Base-by-base conservation (phyloP, 2,329 filamentous ascomycete genomes). In the Blastomyces emzantsi region DNA sequence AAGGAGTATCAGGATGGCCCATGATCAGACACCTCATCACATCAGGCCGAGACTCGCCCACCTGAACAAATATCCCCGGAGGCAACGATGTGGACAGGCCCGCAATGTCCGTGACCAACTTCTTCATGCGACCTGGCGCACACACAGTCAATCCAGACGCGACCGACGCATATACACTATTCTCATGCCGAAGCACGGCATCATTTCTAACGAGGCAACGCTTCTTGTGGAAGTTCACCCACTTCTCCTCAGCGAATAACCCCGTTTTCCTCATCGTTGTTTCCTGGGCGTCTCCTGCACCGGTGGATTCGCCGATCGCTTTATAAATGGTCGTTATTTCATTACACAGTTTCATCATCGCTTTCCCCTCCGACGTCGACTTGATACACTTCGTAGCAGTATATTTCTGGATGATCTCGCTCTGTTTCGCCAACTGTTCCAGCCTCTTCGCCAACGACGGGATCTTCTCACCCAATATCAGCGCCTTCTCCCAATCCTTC, bases 1-100 rank as follows among this genome's bases (percentile, higher is more conserved):
- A 84, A 17, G 82, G 82, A 7, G 81, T 83, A 17, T 72, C 79
- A 4, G 67, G 67, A 0, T 82, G 80, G 0, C 82, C 82, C 25
- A 80, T 72, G 58, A 85, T 82, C 30, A 82, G 63, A 25, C 77
- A 70, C 68, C 82, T 83, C 71, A 84, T 77, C n/a, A 80, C 65
- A 66, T 84, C 82, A 0, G 79, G 74, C 0, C 81, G 75, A 9
- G 75, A 76, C 13, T 73, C 69, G 17, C 76, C 78, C 63, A 82
- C 76, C 9, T 77, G 76, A 25, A 84, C 75, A 63, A 78, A 83
- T 28, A 84, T 82, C 2, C 81, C 81, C 9, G 78, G 75, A 0
- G 82, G 81, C 0, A 84, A 73, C 3, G 77, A 76, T 0, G 78
- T 78, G 22, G 74, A 73, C 49, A 85, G 71, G 0, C 72, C 76